Conservation (phyloP, 495 filamentous ascomycete species). For the Aspergillus nanangensis region DNA sequence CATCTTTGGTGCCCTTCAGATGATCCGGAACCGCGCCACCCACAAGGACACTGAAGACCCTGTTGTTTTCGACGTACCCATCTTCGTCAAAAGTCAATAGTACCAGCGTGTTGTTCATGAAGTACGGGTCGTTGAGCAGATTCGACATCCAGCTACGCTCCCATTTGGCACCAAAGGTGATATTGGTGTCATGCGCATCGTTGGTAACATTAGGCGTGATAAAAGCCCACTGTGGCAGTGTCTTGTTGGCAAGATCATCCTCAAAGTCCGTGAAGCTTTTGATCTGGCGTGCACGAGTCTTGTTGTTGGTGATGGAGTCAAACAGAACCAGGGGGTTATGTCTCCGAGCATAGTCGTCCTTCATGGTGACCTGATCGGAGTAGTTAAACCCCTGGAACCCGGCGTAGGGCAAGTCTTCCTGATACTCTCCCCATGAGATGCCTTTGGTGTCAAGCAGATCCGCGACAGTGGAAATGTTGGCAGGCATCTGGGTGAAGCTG, state of each 20-base stretch:
- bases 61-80: constrained; percentile 51
- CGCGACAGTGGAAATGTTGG: constrained; percentile 62
- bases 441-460: constrained; percentile 66
- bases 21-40: constrained; percentile 57
- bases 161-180: constrained; percentile 58
- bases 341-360: constrained; percentile 70
- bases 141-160: constrained; percentile 54
- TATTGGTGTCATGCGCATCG: constrained; percentile 65
- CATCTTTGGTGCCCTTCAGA: constrained; percentile 57
- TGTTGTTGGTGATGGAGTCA: constrained; percentile 52
- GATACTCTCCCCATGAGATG: constrained; percentile 66
- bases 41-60: constrained; percentile 57
- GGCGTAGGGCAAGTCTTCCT: constrained; percentile 64
- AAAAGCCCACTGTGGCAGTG: constrained; percentile 69
- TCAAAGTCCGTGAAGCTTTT: constrained; percentile 66
- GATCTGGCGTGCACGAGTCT: constrained; percentile 52
- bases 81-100: constrained; percentile 68
- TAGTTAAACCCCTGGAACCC: constrained; percentile 59
- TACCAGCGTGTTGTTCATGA: constrained; percentile 65
- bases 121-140: constrained; percentile 58
- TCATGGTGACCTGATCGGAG: constrained; percentile 45
- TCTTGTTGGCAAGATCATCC: constrained; percentile 50
- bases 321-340: constrained; percentile 64
- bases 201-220: constrained; percentile 76
- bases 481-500: constrained; percentile 48